Base-by-base conservation (phyloP, 805 yeast genomes). In the Clavispora carvajalis region DNA sequence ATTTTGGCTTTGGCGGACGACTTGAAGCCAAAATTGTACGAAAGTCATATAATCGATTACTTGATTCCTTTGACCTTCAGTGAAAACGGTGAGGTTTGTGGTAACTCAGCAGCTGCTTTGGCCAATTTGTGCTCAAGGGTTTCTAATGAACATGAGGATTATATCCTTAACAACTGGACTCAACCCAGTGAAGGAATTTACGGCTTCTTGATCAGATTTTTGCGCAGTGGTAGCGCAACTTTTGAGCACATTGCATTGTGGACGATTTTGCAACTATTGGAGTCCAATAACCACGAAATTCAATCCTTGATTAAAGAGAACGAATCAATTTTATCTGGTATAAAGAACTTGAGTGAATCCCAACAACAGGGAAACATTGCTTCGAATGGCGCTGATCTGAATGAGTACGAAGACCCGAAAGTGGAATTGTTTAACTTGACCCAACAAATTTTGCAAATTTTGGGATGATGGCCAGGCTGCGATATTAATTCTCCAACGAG, bases 211-310 rank as follows among this genome's bases (percentile, higher is more conserved):
- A 71, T 79, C 25, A 71, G 90, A 54, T 93, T 91, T 60, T 71
- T 93, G 55, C 80, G 79, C 46, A 78, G 88, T 55, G 83, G 83
- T 30, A 93, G 90, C 60, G 84, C 95, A 11, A 93, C 98, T 0
- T 93, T 93, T 63, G 98, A 93, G 65, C 99, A 93, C 61, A 93
- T 93, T 65, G 96, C 98, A 1, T 76, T 90, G 45, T 93, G 99
- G 99, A 91, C 96, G 33, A 83, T 90, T 51, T 73, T 91, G 52
- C 99, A 93, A 65, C 74, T 93, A 48, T 75, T 93, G 49, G 99
- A 93, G 63, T 81, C 95, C 45, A 86, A 84, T 53, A 85, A 89
- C 57, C 61, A 63, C 39, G 80, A 80, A 57, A 70, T 84, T 54
- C 74, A 72, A 47, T 55, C 71, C 13, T 63, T 77, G 52, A 77